phyloP scores from a whole-genome alignment of 2,329 filamentous ascomycete species.

The Madurella fahalii region DNA sequence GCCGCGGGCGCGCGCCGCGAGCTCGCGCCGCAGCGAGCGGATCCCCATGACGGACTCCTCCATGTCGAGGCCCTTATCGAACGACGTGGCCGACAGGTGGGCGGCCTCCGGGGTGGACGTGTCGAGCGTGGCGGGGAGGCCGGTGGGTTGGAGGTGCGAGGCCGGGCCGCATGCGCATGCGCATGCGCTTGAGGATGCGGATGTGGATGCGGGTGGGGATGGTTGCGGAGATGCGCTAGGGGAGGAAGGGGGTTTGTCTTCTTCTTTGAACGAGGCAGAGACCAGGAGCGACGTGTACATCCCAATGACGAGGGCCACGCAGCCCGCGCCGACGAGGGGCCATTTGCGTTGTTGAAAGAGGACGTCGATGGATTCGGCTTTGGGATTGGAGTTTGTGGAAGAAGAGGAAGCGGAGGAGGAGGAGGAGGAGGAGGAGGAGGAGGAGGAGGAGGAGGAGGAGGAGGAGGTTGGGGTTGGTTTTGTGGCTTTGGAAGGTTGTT shows the following conservation, averaged over 20 bases:
- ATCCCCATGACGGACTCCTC: conserved; percentile 57
- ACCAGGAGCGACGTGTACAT: conserved; percentile 43
- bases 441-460: not conserved
- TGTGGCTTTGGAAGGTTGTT: not conserved
- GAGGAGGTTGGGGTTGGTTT: not conserved
- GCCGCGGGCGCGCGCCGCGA: conserved; percentile 48
- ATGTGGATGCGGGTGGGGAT: not conserved
- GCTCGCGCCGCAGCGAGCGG: conserved; percentile 43
- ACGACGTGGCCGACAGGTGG: conserved; percentile 46
- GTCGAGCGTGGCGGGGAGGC: conserved; percentile 45
- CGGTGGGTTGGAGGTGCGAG: conserved; percentile 38
- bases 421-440: not conserved
- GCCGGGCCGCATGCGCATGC: not conserved
- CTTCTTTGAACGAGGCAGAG: conserved; percentile 32
- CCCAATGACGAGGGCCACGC: conserved; percentile 44
- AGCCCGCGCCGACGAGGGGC: conserved; percentile 44
- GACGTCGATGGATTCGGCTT: conserved; percentile 23
- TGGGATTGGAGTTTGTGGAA: not conserved
- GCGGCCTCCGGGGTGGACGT: conserved; percentile 15
- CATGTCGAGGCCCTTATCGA: conserved; percentile 55
- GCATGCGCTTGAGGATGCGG: conserved; percentile 10
- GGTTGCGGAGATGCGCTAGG: not conserved
- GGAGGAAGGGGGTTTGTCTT: conserved; percentile 11
- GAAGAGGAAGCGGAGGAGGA: not conserved
- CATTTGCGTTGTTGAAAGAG: conserved; percentile 38